Conservation (phyloP, 2,329 filamentous ascomycete genomes). For the Calonectria naviculata region DNA sequence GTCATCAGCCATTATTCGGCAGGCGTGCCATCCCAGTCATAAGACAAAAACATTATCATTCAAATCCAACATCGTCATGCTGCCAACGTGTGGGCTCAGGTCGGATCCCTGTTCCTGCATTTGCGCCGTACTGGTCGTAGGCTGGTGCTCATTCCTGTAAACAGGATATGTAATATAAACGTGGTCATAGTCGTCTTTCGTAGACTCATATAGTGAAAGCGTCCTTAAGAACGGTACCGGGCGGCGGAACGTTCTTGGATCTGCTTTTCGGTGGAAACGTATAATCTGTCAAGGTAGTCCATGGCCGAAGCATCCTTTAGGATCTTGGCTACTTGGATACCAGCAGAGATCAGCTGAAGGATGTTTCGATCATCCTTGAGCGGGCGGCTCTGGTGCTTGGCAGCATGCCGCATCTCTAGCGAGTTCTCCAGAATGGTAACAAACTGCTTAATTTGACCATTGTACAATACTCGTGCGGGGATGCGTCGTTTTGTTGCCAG, state of each 20-base stretch:
- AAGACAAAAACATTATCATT: constrained; percentile 45
- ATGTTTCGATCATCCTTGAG: constrained; percentile 92
- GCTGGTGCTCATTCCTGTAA: constrained; percentile 36
- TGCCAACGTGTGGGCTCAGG: constrained; percentile 22
- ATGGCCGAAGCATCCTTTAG: constrained; percentile 86
- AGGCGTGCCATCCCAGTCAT: constrained; percentile 30
- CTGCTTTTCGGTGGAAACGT: constrained; percentile 82
- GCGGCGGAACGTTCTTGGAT: constrained; percentile 73
- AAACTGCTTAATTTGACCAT: constrained; percentile 92
- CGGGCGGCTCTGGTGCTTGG: constrained; percentile 84
- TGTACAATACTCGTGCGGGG: constrained; percentile 84
- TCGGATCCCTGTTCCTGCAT: constrained; percentile 40
- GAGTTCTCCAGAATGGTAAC: constrained; percentile 91
- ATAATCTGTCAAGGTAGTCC: constrained; percentile 84
- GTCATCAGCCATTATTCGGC: constrained; percentile 27
- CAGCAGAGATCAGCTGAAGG: constrained; percentile 86
- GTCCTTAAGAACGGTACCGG: constrained; percentile 46
- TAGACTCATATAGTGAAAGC: constrained; percentile 33
- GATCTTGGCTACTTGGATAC: constrained; percentile 88
- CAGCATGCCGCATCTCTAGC: constrained; percentile 86
- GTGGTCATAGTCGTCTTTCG: constrained; percentile 35
- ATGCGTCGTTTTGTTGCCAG: constrained; percentile 89
- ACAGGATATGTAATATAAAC: constrained; percentile 40
- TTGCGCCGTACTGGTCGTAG: constrained; percentile 40
- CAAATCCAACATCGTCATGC: constrained; percentile 37